Base-by-base conservation (phyloP, 129 eudicot genomes). In the Dittrichia graveolens region DNA sequence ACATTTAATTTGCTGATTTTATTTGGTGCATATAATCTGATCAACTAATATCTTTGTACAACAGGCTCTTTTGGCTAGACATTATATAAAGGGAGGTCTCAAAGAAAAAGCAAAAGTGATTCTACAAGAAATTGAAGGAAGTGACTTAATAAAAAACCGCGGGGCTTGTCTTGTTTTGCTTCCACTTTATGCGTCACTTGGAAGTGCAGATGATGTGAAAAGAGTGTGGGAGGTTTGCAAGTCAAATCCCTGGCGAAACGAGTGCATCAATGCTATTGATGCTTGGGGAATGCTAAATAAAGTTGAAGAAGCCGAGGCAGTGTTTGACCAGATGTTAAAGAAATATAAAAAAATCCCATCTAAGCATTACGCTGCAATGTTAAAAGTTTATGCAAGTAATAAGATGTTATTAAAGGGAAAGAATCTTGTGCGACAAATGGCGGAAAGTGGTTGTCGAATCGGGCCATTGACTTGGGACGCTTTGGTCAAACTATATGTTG, bases 391-490 rank as follows among this genome's bases (percentile, higher is more conserved):
- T 64, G 91, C 88, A 19, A 60, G 79, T 31, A 77, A 94, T 50
- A 88, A 86, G 59, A 85, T 84, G 96, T 71, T 94, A 75, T 43
- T 61, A 3, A 86, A 94, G 59, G 97, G 98, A 40, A 90, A 85
- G 65, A 84, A 90, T 55, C 93, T 94, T 13, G 82, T 86, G 82
- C 90, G 80, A 59, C 67, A 70, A 60, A 94, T 94, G 95, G 86
- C 67, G 1, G 87, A 86, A 3, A 83, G 79, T 35, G 95, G 95
- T 3, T 87, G 84, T 60, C 71, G 5, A 7, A 71, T 84, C n/a
- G 96, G 91, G 0, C 98, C 97, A 13, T 58, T 65, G 59, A 81
- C 88, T 41, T 90, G 91, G 91, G 97, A 94, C 42, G 87, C 88
- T 14, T 71, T 94, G 37, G 86, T 94, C 57, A 88, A 69, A 84